phyloP scores from a whole-genome alignment of 768 basidiomycete species.

The Paxillus rubicundulus region DNA sequence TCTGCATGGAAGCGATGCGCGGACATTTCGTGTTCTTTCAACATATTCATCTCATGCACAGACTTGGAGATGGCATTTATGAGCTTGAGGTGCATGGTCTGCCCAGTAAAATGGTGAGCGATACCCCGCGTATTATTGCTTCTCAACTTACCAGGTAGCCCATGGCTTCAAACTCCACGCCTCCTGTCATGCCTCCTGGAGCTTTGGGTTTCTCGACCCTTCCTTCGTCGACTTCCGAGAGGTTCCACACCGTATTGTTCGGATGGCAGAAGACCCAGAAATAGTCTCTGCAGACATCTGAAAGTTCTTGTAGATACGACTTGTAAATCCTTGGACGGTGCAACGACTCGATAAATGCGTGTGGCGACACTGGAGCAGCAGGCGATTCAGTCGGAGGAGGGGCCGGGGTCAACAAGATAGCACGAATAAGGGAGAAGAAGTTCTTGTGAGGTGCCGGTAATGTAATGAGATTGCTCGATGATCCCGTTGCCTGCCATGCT shows the following conservation, averaged over 20 bases:
- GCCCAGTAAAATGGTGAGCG: constrained; percentile 7
- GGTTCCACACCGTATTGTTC: constrained; percentile 86
- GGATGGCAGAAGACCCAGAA: constrained; percentile 98
- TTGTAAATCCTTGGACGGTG: constrained; percentile 75
- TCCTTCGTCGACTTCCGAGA: constrained; percentile 78
- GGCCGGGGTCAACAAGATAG: constrained; percentile 70
- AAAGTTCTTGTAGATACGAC: constrained; percentile 77
- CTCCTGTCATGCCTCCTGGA: constrained; percentile 97
- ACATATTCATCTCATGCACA: constrained; percentile 61
- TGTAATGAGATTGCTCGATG: constrained; percentile 52
- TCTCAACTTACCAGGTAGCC: constrained; percentile 76
- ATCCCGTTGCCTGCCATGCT: constrained; percentile 53
- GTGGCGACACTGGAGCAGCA: constrained; percentile 60
- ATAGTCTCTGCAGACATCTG: constrained; percentile 89
- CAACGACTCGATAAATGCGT: constrained; percentile 76
- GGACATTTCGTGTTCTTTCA: constrained; percentile 68
- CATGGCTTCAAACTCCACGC: constrained; percentile 98
- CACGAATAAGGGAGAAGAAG: constrained; percentile 70
- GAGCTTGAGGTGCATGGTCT: constrained; percentile 89
- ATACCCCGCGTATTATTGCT: not conserved
- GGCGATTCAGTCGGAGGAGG: constrained; percentile 65
- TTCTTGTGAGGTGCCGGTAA: constrained; percentile 73
- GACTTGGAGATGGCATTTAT: constrained; percentile 75
- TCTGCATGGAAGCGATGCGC: constrained; percentile 83
- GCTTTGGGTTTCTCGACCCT: constrained; percentile 89